Evolutionary conservation across 257 asterid genomes (phyloP).

Genomic region (Prunella vulgaris): DNA sequence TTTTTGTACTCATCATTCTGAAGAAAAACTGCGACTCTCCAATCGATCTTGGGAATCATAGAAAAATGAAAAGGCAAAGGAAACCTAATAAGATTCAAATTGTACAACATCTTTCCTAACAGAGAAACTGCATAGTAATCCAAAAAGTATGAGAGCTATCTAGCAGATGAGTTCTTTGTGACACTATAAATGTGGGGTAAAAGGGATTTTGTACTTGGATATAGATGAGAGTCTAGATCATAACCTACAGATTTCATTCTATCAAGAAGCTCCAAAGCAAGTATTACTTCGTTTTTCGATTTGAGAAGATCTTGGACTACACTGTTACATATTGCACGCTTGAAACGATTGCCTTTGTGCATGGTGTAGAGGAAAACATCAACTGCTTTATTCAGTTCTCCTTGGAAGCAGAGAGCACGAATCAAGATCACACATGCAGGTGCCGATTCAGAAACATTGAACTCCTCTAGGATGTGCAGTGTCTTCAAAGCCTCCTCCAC

Average conservation of each 20-base stretch:
- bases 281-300: conserved; percentile 37
- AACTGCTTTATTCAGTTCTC: conserved; percentile 49
- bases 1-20: conserved; percentile 10
- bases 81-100: conserved; percentile 22
- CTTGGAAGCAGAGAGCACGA: conserved; percentile 37
- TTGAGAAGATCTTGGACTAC: conserved; percentile 49
- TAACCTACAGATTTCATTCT: conserved; percentile 67
- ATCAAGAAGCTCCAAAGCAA: conserved; percentile 54
- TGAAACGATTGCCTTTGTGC: conserved; percentile 53
- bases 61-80: conserved; percentile 5
- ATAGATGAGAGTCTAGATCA: conserved; percentile 44
- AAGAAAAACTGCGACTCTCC: conserved; percentile 16
- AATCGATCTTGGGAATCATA: conserved; percentile 1
- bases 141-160: conserved; percentile 19
- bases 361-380: conserved; percentile 50
- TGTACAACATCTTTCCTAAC: conserved; percentile 22
- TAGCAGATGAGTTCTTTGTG: conserved; percentile 21
- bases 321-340: conserved; percentile 50
- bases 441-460: conserved; percentile 45
- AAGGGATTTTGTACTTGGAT: conserved; percentile 41
- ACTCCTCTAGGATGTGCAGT: conserved; percentile 58
- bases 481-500: conserved; percentile 49
- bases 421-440: conserved; percentile 70
- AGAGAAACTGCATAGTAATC: conserved; percentile 9
- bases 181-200: conserved; percentile 24